These are phyloP conservation scores for Elongisporangium undulatum DNA, from an alignment of 352 stramenopile species.

Conservation along the genomic window DNA sequence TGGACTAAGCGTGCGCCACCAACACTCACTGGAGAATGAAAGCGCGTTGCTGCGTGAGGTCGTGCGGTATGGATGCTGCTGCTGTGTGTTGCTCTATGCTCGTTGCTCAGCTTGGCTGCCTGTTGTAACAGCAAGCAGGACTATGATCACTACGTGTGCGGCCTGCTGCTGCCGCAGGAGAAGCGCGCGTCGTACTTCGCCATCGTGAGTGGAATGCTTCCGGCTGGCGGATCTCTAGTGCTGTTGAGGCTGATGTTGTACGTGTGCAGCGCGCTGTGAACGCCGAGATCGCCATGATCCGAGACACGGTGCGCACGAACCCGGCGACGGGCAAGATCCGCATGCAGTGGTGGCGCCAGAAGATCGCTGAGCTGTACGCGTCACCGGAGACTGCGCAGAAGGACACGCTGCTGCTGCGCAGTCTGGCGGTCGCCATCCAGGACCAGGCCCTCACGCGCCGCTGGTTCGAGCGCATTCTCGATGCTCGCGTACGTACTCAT, in stretches of 20 bases:
- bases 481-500: constrained; percentile 56
- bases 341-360: constrained; percentile 91
- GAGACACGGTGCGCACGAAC: constrained; percentile 86
- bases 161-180: constrained; percentile 60
- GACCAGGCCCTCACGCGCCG: constrained; percentile 75
- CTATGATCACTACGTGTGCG: constrained; percentile 83
- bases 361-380: constrained; percentile 69
- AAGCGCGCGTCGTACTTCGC: constrained; percentile 71
- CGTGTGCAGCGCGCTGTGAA: constrained; percentile 78
- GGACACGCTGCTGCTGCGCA: constrained; percentile 67
- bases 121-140: constrained; percentile 60
- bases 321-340: constrained; percentile 84
- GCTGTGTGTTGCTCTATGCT: neutral
- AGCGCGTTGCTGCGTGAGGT: constrained; percentile 27
- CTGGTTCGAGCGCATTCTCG: constrained; percentile 90
- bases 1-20: neutral
- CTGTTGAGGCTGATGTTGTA: neutral
- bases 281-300: constrained; percentile 87
- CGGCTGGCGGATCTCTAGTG: neutral
- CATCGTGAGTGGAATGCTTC: constrained; percentile 41
- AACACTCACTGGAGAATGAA: neutral
- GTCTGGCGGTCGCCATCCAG: constrained; percentile 59
- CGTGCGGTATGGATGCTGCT: constrained; percentile 25
- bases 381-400: constrained; percentile 9
- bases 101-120: neutral